Percentiles rank a stretch among this genome's conserved stretches.
Evolutionary conservation across 2,329 filamentous ascomycete genomes (phyloP).

Genomic region (Delphinella strobiligena): DNA sequence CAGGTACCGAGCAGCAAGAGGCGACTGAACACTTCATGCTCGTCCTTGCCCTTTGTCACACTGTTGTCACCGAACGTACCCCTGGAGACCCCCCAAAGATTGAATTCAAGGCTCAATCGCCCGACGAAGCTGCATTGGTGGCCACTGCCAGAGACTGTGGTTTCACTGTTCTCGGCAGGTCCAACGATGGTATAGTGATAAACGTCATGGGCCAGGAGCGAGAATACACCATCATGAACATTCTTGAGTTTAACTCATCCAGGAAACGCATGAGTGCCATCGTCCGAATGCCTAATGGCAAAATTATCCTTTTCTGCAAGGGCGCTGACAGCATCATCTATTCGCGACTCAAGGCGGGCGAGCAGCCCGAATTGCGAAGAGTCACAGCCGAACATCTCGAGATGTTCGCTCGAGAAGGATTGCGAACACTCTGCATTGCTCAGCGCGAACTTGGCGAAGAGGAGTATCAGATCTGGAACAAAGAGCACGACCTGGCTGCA

Average conservation of each 20-base stretch:
- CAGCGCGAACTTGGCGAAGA: conserved; percentile 67
- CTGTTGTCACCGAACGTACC: conserved; percentile 79
- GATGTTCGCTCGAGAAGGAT: conserved; percentile 89
- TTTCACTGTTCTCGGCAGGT: conserved; percentile 77
- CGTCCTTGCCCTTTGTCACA: conserved; percentile 87
- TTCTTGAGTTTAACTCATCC: conserved; percentile 92
- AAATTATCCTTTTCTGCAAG: conserved; percentile 89
- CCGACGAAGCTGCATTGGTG: conserved; percentile 89
- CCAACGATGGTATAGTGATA: conserved; percentile 67
- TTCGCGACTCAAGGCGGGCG: conserved; percentile 70
- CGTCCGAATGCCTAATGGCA: conserved; percentile 82
- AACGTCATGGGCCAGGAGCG: conserved; percentile 80
- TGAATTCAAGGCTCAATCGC: conserved; percentile 92
- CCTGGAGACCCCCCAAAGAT: conserved; percentile 87
- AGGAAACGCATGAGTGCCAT: conserved; percentile 98
- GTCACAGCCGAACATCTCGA: conserved; percentile 88
- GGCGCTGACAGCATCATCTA: conserved; percentile 97
- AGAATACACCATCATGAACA: conserved; percentile 81
- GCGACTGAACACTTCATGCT: conserved; percentile 90
- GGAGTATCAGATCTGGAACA: conserved; percentile 76
- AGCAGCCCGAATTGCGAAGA: conserved; percentile 73
- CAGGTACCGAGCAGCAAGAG: conserved; percentile 61
- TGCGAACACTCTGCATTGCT: conserved; percentile 89
- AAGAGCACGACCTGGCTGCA: conserved; percentile 76
- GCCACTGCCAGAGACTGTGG: conserved; percentile 90